Conservation (phyloP, 2,329 filamentous ascomycete species). For the Parafenestella ontariensis region DNA sequence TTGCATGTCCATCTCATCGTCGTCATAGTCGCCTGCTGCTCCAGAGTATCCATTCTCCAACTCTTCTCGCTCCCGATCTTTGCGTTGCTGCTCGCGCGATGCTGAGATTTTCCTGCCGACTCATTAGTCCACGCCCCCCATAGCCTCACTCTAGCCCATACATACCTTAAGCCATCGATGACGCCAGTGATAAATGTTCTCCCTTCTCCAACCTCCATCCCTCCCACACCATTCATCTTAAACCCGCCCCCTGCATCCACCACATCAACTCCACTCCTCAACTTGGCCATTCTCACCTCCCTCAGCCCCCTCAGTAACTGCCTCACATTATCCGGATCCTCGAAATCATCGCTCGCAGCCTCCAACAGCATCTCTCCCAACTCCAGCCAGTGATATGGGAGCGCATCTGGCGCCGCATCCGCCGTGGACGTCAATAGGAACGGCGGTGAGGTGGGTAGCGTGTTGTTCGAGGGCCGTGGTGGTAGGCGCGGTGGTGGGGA, state of each 20-base stretch:
- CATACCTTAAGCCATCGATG: constrained; percentile 77
- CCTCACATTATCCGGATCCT: constrained; percentile 73
- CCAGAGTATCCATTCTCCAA: constrained; percentile 60
- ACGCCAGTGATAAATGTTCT: constrained; percentile 84
- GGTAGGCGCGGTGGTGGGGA: constrained; percentile 81
- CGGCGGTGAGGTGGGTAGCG: constrained; percentile 62
- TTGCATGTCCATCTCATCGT: constrained; percentile 54
- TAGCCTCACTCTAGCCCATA: neutral
- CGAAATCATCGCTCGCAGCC: constrained; percentile 77
- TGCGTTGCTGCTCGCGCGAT: constrained; percentile 76
- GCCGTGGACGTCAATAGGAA: constrained; percentile 80
- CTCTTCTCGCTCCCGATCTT: constrained; percentile 78
- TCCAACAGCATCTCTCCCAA: constrained; percentile 86
- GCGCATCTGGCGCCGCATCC: constrained; percentile 68
- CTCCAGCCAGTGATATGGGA: constrained; percentile 97
- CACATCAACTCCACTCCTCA: constrained; percentile 75
- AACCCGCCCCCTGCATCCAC: constrained; percentile 75
- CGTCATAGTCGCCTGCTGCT: constrained; percentile 68
- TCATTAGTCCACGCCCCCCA: constrained; percentile 9
- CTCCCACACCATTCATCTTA: constrained; percentile 82
- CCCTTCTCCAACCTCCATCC: constrained; percentile 90
- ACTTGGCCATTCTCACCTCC: constrained; percentile 89
- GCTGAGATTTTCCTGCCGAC: constrained; percentile 74
- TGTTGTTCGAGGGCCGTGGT: constrained; percentile 57
- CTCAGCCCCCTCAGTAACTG: constrained; percentile 80